Evolutionary conservation across 495 filamentous ascomycete species (phyloP).

Genomic region (Ascobolus immersus): DNA sequence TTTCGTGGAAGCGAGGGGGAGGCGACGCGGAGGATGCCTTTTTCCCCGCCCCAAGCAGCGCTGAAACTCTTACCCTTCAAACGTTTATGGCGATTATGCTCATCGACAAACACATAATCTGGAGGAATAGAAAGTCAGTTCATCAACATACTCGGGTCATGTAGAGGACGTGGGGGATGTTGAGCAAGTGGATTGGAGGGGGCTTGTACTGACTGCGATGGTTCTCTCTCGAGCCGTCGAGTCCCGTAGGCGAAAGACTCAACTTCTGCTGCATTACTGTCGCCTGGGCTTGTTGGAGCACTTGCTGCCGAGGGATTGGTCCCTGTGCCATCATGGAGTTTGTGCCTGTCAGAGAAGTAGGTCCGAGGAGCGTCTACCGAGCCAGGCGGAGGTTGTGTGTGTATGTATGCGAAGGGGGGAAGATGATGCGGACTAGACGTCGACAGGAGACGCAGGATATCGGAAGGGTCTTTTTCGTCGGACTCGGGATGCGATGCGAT

Average conservation of each 20-base stretch:
- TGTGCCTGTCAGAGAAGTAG: too few relatives aligned
- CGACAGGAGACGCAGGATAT: too few relatives aligned
- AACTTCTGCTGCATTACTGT: slow-evolving; percentile 14
- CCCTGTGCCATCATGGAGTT: too few relatives aligned
- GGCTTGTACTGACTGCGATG: slow-evolving; percentile 11
- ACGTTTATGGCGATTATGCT: slow-evolving; percentile 93
- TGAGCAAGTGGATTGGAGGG: too few relatives aligned
- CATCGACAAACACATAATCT: slow-evolving; percentile 98
- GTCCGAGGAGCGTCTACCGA: too few relatives aligned
- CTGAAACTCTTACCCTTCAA: slow-evolving; percentile 47
- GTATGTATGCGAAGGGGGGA: too few relatives aligned
- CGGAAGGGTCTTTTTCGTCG: too few relatives aligned
- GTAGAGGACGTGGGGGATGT: too few relatives aligned
- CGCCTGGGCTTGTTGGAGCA: slow-evolving; percentile 13
- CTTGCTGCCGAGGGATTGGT: slow-evolving; percentile 15
- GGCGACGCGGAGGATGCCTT: not conserved
- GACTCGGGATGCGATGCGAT: too few relatives aligned
- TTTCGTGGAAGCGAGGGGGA: not conserved
- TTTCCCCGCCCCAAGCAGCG: not conserved
- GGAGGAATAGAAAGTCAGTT: slow-evolving; percentile 1
- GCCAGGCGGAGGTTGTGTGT: too few relatives aligned
- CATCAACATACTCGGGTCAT: not conserved
- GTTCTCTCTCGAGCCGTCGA: slow-evolving; percentile 14
- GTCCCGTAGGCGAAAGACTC: slow-evolving; percentile 14
- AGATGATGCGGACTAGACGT: too few relatives aligned